Evolutionary conservation across 176 grass and related monocot genomes (phyloP).

Genomic region (Thinopyrum elongatum): DNA sequence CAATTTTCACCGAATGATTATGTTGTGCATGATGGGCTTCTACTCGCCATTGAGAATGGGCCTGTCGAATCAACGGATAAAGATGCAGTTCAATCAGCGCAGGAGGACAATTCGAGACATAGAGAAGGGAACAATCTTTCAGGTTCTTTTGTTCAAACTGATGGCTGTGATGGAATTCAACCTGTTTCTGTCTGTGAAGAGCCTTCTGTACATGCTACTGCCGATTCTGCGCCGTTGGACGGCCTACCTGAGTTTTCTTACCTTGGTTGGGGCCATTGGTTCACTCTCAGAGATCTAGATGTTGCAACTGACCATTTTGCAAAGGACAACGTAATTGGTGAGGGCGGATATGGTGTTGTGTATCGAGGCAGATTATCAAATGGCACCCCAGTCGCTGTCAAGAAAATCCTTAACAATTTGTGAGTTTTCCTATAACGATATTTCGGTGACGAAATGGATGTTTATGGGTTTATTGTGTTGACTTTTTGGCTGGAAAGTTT

Average conservation of each 20-base stretch:
- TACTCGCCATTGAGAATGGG: slow-evolving; percentile 49
- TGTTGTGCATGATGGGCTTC: slow-evolving; percentile 58
- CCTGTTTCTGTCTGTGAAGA: slow-evolving; percentile 41
- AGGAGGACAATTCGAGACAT: slow-evolving; percentile 49
- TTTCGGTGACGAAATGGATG: not conserved
- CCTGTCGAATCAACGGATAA: slow-evolving; percentile 52
- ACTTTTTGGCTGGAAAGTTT: slow-evolving; percentile 6
- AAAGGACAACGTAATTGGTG: slow-evolving; percentile 90
- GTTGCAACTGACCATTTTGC: slow-evolving; percentile 74
- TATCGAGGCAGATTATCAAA: slow-evolving; percentile 85
- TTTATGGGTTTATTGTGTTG: slow-evolving; percentile 1
- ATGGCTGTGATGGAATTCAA: slow-evolving; percentile 48
- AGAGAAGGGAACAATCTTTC: slow-evolving; percentile 58
- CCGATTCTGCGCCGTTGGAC: slow-evolving; percentile 46
- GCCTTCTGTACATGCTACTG: slow-evolving; percentile 29
- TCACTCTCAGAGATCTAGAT: slow-evolving; percentile 90
- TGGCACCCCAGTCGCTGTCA: slow-evolving; percentile 76
- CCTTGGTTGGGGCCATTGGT: slow-evolving; percentile 97
- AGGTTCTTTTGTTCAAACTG: slow-evolving; percentile 29
- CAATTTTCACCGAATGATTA: slow-evolving; percentile 54
- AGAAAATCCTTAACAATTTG: slow-evolving; percentile 97
- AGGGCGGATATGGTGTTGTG: slow-evolving; percentile 93
- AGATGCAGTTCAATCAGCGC: slow-evolving; percentile 43
- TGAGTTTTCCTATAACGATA: slow-evolving; percentile 34
- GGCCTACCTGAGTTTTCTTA: slow-evolving; percentile 90